Evolutionary conservation across 495 filamentous ascomycete species (phyloP), one percentile per base, ranked within the genome.

Genomic region (Aspergillus diversus): DNA sequence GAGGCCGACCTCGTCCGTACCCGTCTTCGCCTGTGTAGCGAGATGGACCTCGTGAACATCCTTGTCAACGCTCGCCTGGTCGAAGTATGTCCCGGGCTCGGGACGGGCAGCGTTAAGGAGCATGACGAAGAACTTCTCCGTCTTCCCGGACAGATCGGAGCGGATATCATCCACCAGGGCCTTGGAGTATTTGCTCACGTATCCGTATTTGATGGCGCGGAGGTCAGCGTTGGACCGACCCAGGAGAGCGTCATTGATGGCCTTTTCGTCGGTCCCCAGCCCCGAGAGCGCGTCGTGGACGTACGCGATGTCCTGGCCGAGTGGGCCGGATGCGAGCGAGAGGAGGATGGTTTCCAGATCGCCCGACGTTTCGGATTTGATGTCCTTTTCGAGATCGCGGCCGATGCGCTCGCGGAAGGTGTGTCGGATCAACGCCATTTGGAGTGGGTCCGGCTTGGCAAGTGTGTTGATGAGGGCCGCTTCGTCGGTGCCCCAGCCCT

Each of bases 401-500:
- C 74, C 78, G 69, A 81, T 82, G 32, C 77, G 77, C 2, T 79
- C 67, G n/a, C 66, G 63, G 76, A 87, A 95, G 12, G 87, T 77
- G 12, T 83, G 62, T 12, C 87, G 85, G 60, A 96, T 78, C 0
- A 83, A 75, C 49, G 83, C 78, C 61, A 92, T 83, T 65, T 91
- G 86, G 7, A 88, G 73, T 4, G 90, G 87, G 57, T 92, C 85
- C 59, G 87, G 84, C 51, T 73, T 77, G 1, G 85, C 76, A 33
- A 96, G 75, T 9, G 87, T 73, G 4, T 73, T 72, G 66, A 91
- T 90, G 2, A 94, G 77, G 2, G 81, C 72, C 49, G 81, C 83
- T 72, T 94, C 92, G 69, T 96, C 85, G 0, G 92, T 95, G 43
- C 91, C 91, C 58, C 92, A 87, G 32, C 91, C 90, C 76, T 92